These are phyloP conservation scores for Sanguinoderma infundibulare DNA, from an alignment of 1,284 basidiomycete species.

Conservation along the genomic window DNA sequence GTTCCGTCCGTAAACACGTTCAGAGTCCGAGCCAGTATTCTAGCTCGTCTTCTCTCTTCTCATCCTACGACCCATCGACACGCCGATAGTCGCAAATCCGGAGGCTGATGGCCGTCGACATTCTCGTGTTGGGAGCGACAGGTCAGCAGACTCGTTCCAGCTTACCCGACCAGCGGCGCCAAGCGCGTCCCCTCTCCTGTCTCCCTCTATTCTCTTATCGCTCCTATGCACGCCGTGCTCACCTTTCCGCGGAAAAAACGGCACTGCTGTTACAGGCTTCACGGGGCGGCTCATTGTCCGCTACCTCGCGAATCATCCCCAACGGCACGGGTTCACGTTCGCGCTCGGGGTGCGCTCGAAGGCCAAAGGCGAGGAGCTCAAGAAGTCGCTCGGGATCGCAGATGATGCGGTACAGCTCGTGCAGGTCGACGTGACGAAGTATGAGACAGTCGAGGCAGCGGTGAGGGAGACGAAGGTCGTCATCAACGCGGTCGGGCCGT, in stretches of 20 bases:
- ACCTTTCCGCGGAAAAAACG: too few relatives aligned
- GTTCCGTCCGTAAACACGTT: not conserved
- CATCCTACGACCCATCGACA: not conserved
- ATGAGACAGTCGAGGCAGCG: slow-evolving; percentile 50
- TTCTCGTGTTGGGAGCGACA: slow-evolving; percentile 69
- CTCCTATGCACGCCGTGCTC: too few relatives aligned
- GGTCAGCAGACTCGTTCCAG: slow-evolving; percentile 32
- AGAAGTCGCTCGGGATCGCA: slow-evolving; percentile 44
- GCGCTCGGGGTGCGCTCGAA: slow-evolving; percentile 64
- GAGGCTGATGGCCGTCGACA: slow-evolving; percentile 41
- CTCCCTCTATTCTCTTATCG: not conserved
- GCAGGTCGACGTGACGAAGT: slow-evolving; percentile 56
- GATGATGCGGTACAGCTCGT: slow-evolving; percentile 44
- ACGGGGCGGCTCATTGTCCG: slow-evolving; percentile 66
- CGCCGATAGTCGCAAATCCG: not conserved
- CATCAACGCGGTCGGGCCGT: slow-evolving; percentile 73
- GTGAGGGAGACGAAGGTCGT: slow-evolving; percentile 64
- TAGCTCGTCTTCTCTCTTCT: too few relatives aligned
- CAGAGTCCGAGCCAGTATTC: too few relatives aligned
- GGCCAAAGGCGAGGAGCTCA: slow-evolving; percentile 54
- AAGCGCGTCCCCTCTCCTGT: not conserved
- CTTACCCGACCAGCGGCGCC: not conserved
- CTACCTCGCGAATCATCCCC: slow-evolving; percentile 64
- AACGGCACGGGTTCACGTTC: slow-evolving; percentile 63
- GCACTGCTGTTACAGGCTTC: slow-evolving; percentile 49